A percentile compares a stretch with the other conserved stretches of the same genome.
phyloP scores from a whole-genome alignment of 768 basidiomycete species.

The Rhizopogon vesiculosus region DNA sequence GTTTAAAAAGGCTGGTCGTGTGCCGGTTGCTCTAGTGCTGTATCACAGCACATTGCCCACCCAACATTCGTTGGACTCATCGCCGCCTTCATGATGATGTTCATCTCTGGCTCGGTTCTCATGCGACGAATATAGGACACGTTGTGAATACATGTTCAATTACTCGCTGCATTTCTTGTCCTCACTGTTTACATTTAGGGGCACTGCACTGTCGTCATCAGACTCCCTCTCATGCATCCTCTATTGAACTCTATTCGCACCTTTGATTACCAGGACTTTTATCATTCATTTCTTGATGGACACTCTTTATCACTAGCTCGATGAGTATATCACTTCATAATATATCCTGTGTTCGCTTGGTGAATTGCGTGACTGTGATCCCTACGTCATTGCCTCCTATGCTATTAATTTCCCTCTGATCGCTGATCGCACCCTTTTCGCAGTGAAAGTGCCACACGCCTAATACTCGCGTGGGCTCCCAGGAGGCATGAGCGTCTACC shows the following conservation, averaged over 20 bases:
- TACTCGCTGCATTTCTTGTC: background rate
- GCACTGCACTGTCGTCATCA: background rate
- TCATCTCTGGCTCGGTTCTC: constrained; percentile 56
- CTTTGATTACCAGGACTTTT: background rate
- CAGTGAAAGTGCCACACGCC: too few species aligned
- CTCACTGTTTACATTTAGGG: background rate
- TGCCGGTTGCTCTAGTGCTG: constrained; percentile 39
- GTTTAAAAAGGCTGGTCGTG: constrained; percentile 50
- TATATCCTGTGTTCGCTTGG: background rate
- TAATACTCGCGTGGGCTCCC: too few species aligned
- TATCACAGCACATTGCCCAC: constrained; percentile 34
- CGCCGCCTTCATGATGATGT: constrained; percentile 55
- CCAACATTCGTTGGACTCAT: constrained; percentile 53
- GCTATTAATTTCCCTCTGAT: background rate
- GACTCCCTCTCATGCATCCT: background rate
- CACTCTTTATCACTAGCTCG: background rate
- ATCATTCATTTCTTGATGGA: background rate
- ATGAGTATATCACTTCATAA: background rate
- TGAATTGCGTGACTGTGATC: background rate
- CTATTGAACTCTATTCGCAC: background rate
- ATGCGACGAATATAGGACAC: constrained; percentile 8
- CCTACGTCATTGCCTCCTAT: background rate
- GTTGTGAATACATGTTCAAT: background rate
- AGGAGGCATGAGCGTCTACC: too few species aligned
- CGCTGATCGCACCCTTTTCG: background rate